Base-by-base conservation (phyloP, 768 basidiomycete genomes). In the Calocybe cyanea region DNA sequence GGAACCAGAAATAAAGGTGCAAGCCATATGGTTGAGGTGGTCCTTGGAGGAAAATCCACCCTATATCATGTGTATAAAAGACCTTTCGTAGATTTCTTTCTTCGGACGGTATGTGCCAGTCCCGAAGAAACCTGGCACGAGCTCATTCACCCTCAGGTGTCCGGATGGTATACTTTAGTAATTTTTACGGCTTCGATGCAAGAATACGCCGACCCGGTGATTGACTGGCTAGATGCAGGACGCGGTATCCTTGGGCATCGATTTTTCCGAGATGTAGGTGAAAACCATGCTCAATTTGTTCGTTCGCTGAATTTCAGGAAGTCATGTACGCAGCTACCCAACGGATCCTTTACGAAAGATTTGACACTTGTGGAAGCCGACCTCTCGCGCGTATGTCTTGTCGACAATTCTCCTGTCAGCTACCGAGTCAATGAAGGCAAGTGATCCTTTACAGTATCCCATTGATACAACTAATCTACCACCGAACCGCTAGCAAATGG, bases 111-210 rank as follows among this genome's bases (percentile, higher is more conserved):
- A 51, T 49, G 70, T 67, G 25, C 25, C 25, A 28, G 25, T 11
- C 25, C 11, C 23, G 13, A 48, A 10, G 31, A n/a, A n/a, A 9
- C 18, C 37, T 35, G 7, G 18, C 40, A 45, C 9, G 30, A 19
- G 14, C 18, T 21, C 10, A 17, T 14, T 24, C 33, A 8, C 7
- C 47, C 35, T 47, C 56, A 98, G 94, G 95, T 97, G 32, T 94
- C 96, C 23, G 76, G 85, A 19, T 99, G 96, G 96, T 99, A 99
- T 68, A 98, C 94, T 1, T 79, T 99, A 49, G 93, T 99, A 43
- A 92, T 99, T 52, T 99, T 95, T 68, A 99, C 96, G 24, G 96
- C 96, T 6, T 97, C 95, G 7, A 92, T 99, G 90, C 88, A 93
- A 60, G 96, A 99, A 67, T 99, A 99, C 63, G 96, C 96, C 50